phyloP scores from a whole-genome alignment of 2,329 filamentous ascomycete species.

The Verticillium nonalfalfae region DNA sequence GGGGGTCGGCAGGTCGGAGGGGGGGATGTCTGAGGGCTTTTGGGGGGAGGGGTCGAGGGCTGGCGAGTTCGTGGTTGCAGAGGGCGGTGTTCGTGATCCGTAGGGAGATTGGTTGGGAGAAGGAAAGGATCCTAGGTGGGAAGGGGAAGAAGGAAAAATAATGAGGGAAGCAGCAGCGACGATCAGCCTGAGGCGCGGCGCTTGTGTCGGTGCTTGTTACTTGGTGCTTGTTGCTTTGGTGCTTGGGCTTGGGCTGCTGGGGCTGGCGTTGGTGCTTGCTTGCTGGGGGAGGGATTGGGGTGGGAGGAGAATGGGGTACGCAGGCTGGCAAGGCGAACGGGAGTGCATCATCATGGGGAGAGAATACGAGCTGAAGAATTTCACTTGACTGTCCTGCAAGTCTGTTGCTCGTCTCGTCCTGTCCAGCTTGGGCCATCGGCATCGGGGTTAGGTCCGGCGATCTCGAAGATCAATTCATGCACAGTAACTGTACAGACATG shows the following conservation, averaged over 20 bases:
- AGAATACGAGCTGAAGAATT: conserved; percentile 14
- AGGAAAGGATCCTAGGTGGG: neutral
- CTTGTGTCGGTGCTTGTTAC: neutral
- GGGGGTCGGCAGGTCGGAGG: neutral
- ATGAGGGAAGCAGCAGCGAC: neutral
- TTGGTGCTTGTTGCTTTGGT: neutral
- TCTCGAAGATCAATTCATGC: neutral
- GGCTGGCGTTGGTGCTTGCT: neutral
- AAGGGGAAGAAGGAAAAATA: neutral
- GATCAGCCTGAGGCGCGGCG: neutral
- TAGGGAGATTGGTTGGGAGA: neutral
- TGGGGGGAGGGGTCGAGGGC: neutral
- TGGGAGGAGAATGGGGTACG: neutral
- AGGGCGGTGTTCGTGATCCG: neutral
- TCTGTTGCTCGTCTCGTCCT: neutral
- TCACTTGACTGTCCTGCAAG: neutral
- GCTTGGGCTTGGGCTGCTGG: neutral
- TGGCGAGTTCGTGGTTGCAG: neutral
- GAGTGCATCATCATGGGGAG: neutral
- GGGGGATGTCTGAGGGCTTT: neutral
- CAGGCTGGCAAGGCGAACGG: neutral
- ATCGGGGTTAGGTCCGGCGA: neutral
- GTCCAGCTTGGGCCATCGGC: neutral
- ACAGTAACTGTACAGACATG: too few relatives aligned
- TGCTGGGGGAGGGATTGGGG: neutral